phyloP scores from a whole-genome alignment of 2,329 filamentous ascomycete species.

The Colletotrichum cuscutae region DNA sequence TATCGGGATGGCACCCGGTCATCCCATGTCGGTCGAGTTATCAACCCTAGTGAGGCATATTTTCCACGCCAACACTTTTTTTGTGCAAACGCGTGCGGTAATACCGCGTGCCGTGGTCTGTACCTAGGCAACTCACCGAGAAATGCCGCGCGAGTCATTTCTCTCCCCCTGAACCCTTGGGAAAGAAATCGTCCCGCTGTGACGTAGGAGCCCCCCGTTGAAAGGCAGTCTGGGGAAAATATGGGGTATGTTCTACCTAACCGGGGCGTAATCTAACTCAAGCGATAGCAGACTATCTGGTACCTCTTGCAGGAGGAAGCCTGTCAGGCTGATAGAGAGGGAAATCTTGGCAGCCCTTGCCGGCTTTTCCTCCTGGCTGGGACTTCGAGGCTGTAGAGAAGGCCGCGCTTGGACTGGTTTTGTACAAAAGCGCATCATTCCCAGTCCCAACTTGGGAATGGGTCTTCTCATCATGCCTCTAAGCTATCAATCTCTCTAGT shows the following conservation, averaged over 20 bases:
- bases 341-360: slow-evolving; percentile 24
- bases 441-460: not conserved
- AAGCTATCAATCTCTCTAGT: not conserved
- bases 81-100: not conserved
- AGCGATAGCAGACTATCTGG: slow-evolving; percentile 5
- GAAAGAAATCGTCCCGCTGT: slow-evolving; percentile 19
- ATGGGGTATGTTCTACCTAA: slow-evolving; percentile 14
- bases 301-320: slow-evolving; percentile 17
- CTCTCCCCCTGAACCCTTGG: slow-evolving; percentile 20
- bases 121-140: not conserved
- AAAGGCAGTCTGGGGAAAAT: slow-evolving; percentile 29
- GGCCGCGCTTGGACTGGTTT: slow-evolving; percentile 12
- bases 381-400: not conserved
- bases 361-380: not conserved
- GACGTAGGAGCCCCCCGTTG: slow-evolving; percentile 19
- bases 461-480: not conserved
- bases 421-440: slow-evolving; percentile 29
- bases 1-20: not conserved
- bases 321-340: slow-evolving; percentile 15
- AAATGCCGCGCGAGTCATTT: slow-evolving; percentile 23
- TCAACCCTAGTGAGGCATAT: not conserved
- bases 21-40: not conserved
- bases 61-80: not conserved
- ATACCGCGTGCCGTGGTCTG: too few species aligned
- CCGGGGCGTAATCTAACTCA: slow-evolving; percentile 27